phyloP scores from a whole-genome alignment of 805 yeast genomes.

The Kodamaea neixiangensis region DNA sequence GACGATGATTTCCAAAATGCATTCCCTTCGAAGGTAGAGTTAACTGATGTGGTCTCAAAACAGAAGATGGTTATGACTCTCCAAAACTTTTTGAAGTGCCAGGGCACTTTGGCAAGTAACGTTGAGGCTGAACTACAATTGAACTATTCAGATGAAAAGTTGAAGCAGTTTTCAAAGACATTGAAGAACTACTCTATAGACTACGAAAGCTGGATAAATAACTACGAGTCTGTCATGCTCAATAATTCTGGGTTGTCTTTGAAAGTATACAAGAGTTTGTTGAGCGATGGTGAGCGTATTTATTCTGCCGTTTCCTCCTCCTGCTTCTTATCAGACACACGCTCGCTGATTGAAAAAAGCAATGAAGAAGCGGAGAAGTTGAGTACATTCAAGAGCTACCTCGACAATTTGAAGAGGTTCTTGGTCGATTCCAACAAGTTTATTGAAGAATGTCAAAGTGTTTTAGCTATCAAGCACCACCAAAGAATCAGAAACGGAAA shows the following conservation, averaged over 20 bases:
- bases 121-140: constrained; percentile 14
- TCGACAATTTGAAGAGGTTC: constrained; percentile 39
- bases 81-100: constrained; percentile 30
- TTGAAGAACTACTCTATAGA: constrained; percentile 46
- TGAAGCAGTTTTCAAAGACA: constrained; percentile 38
- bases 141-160: constrained; percentile 53
- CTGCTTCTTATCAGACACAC: constrained; percentile 14
- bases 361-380: constrained; percentile 8
- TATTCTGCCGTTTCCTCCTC: constrained; percentile 37
- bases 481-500: constrained; percentile 45
- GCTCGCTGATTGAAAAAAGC: constrained; percentile 2
- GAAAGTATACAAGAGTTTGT: constrained; percentile 44
- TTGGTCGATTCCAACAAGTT: constrained; percentile 50
- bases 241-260: constrained; percentile 47
- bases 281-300: constrained; percentile 57
- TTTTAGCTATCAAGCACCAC: constrained; percentile 53
- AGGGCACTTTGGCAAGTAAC: background rate
- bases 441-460: constrained; percentile 54
- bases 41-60: constrained; percentile 29
- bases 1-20: constrained; percentile 54
- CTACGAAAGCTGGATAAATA: constrained; percentile 53
- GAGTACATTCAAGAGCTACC: constrained; percentile 22
- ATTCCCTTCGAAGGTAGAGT: constrained; percentile 56
- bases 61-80: constrained; percentile 35
- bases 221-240: constrained; percentile 42